Base-by-base conservation (phyloP, 441 rosid species). In the Bocquillonia castaneifolia region DNA sequence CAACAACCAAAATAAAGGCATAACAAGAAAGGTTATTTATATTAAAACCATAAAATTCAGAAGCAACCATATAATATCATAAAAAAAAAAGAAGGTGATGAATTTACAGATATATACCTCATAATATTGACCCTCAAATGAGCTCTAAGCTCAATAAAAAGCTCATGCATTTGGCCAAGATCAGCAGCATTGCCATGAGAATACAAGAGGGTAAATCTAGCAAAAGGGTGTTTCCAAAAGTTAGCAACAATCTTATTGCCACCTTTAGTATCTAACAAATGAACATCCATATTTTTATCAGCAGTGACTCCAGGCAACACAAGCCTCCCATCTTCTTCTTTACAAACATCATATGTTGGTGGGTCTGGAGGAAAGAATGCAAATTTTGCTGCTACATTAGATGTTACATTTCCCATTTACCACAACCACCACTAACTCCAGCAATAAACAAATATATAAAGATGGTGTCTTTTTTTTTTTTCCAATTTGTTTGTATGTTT, bases 131-230 rank as follows among this genome's bases (percentile, higher is more conserved):
- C 86, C 5, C 95, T 85, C 39, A 93, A 84, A 75, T 91, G 96
- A 72, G 93, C 90, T 82, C 97, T 82, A 47, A 93, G 99, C 80
- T 91, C 96, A 59, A 89, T 81, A 86, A 91, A 93, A 59, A 93
- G 95, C 77, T 93, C 96, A 44, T 82, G 85, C 95, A 93, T 91
- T 75, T 91, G 96, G 32, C 99, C 99, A 63, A 93, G 85, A 70
- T 93, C 99, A 47, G 97, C 99, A n/a, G 98, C 97, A 69, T 93
- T 93, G 60, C 98, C 98, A 71, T 93, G 98, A 2, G 98, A 93
- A 66, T 93, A 93, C 73, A 93, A 83, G 55, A 93, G 73, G 67
- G 98, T 93, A 74, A 93, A 89, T 59, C 88, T 80, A 4, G 97
- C 92, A 78, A 82, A 80, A 52, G 97, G 97, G 82, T 93, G 96